Conservation (phyloP, 202 grass and related monocot species). For the Elaeis oleifera region DNA sequence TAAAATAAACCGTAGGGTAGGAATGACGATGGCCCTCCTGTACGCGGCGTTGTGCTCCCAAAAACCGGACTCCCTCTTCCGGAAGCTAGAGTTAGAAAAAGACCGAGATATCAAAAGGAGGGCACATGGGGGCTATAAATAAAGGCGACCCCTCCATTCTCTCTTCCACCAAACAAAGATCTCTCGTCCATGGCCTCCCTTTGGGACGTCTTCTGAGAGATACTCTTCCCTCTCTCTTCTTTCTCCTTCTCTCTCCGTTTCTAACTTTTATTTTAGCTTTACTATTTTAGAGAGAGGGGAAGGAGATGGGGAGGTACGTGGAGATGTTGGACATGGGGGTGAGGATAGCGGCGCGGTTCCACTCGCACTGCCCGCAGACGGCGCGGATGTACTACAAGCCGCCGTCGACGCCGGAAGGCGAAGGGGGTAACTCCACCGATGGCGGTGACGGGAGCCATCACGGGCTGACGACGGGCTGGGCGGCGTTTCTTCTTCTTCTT, state of each 20-base stretch:
- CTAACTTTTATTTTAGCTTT: too few species aligned
- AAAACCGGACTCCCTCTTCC: too few species aligned
- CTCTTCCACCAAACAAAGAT: neutral
- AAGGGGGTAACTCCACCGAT: neutral
- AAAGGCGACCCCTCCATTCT: constrained; percentile 41
- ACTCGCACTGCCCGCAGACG: constrained; percentile 50
- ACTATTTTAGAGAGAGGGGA: constrained; percentile 11
- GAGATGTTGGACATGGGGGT: constrained; percentile 39
- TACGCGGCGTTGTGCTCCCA: too few species aligned
- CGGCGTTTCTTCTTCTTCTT: neutral
- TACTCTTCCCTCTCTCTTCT: neutral
- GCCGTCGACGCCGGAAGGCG: constrained; percentile 20
- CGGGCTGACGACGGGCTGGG: neutral
- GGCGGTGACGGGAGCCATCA: neutral
- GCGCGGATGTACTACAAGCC: constrained; percentile 65
- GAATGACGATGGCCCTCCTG: too few species aligned
- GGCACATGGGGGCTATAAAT: too few species aligned
- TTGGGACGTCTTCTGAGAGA: constrained; percentile 32
- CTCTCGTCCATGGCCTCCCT: constrained; percentile 22
- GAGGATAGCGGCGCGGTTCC: constrained; percentile 39
- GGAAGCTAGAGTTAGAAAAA: too few species aligned
- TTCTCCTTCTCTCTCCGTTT: neutral
- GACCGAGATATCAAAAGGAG: too few species aligned
- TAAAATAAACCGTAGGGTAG: too few species aligned
- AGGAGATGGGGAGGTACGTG: constrained; percentile 27